phyloP scores from a whole-genome alignment of 345 rosid species.

The Brassica incana region DNA sequence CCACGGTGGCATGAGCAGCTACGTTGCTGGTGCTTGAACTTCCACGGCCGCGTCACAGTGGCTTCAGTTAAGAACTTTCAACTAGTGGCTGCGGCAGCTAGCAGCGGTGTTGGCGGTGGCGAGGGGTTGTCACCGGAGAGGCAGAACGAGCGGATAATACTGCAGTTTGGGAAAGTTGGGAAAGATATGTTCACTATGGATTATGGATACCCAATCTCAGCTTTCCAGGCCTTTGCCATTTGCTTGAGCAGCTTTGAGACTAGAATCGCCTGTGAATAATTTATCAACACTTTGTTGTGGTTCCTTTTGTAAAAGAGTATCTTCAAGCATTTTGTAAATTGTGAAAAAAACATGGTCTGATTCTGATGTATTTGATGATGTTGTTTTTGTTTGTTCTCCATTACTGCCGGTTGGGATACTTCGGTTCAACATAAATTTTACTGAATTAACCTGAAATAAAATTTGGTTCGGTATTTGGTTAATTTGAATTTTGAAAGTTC shows the following conservation, averaged over 20 bases:
- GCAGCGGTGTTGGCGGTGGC: constrained; percentile 40
- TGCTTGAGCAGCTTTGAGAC: constrained; percentile 86
- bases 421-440: too few relatives aligned
- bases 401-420: background rate
- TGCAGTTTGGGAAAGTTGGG: constrained; percentile 78
- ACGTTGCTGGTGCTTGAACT: constrained; percentile 81
- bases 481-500: too few relatives aligned
- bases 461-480: too few relatives aligned
- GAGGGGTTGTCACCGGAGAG: constrained; percentile 38
- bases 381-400: background rate
- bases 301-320: constrained; percentile 3
- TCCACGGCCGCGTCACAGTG: constrained; percentile 75
- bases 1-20: constrained; percentile 89
- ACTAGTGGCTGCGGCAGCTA: constrained; percentile 41
- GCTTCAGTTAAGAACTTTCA: constrained; percentile 79
- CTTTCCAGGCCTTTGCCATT: constrained; percentile 78
- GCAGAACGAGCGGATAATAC: constrained; percentile 51
- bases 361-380: constrained; percentile 5
- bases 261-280: constrained; percentile 53
- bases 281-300: background rate
- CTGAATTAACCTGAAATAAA: too few relatives aligned
- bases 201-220: constrained; percentile 68
- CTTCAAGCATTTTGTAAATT: constrained; percentile 21
- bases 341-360: background rate
- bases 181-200: constrained; percentile 86